Evolutionary conservation across 139 green algal species (phyloP).

Genomic region (Raphidocelis subcapitata): DNA sequence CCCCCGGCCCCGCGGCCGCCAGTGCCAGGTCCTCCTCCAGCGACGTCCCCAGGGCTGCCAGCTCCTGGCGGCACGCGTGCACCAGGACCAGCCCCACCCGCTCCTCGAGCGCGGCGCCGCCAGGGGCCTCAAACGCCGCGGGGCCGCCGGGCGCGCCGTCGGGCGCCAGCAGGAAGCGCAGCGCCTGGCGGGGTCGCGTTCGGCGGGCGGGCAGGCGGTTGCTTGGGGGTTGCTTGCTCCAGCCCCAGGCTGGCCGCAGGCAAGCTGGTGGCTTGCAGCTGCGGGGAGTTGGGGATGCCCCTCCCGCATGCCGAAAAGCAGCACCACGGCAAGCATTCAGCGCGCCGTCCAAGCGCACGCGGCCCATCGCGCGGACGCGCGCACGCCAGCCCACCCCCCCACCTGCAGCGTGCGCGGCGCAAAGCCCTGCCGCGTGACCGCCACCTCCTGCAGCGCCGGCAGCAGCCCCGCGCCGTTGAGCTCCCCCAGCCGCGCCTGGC

Average conservation of each 20-base stretch:
- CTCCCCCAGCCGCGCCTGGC: constrained; percentile 18
- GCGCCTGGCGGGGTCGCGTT: too few species aligned
- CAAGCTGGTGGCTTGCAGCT: too few species aligned
- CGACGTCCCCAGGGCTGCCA: constrained; percentile 21
- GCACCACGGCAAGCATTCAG: too few species aligned
- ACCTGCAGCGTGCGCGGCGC: constrained; percentile 39
- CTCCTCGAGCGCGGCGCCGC: constrained; percentile 25
- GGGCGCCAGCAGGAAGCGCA: constrained; percentile 41
- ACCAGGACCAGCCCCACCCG: constrained; percentile 36
- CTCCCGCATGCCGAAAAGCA: too few species aligned
- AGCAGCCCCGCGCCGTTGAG: constrained; percentile 35
- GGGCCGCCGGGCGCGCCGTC: neutral
- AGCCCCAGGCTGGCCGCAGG: too few species aligned
- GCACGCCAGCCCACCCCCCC: neutral
- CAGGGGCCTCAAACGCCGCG: neutral
- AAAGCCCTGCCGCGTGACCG: constrained; percentile 32
- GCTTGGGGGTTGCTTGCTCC: too few species aligned
- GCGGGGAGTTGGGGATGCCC: too few species aligned
- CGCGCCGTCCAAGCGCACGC: neutral
- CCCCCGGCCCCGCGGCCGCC: neutral
- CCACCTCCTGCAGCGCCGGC: constrained; percentile 33
- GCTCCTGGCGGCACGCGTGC: constrained; percentile 33
- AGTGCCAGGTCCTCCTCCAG: constrained; percentile 23
- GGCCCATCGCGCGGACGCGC: neutral
- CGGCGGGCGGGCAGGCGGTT: too few species aligned